Percentiles rank a stretch among this genome's conserved stretches.
Conservation (phyloP, 1,284 basidiomycete genomes). For the Puccinia coronata region DNA sequence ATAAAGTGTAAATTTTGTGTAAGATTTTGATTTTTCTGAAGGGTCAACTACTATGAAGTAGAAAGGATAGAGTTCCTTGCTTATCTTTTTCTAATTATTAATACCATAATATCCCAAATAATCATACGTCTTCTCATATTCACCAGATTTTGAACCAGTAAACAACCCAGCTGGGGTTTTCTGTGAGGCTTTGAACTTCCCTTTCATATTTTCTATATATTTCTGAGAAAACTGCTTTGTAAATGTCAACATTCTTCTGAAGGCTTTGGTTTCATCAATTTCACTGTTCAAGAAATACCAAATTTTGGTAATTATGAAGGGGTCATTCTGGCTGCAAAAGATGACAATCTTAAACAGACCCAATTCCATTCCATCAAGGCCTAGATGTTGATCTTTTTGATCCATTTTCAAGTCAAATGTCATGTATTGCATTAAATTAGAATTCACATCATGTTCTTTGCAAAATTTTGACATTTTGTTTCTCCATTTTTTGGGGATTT, state of each 20-base stretch:
- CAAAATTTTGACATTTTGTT: not conserved
- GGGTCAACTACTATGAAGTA: not conserved
- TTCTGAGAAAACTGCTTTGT: not conserved
- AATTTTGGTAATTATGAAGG: not conserved
- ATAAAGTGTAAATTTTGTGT: not conserved
- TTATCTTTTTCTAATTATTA: not conserved
- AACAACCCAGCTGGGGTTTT: not conserved
- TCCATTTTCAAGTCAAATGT: not conserved
- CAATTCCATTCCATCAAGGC: not conserved
- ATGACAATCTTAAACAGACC: not conserved
- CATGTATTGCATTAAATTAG: not conserved
- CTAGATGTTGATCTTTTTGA: not conserved
- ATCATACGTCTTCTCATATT: slow-evolving; percentile 14
- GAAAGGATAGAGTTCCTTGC: not conserved
- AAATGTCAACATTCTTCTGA: slow-evolving; percentile 12
- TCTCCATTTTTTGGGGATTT: not conserved
- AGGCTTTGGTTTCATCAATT: not conserved
- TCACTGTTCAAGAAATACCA: not conserved
- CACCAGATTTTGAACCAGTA: not conserved
- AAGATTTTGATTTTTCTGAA: not conserved
- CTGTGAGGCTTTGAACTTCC: not conserved
- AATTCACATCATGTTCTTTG: not conserved
- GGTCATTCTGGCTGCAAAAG: not conserved
- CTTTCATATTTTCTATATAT: not conserved
- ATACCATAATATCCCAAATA: slow-evolving; percentile 1